Base-by-base conservation (phyloP, 805 yeast species). In the Sugiyamaella floridensis region DNA sequence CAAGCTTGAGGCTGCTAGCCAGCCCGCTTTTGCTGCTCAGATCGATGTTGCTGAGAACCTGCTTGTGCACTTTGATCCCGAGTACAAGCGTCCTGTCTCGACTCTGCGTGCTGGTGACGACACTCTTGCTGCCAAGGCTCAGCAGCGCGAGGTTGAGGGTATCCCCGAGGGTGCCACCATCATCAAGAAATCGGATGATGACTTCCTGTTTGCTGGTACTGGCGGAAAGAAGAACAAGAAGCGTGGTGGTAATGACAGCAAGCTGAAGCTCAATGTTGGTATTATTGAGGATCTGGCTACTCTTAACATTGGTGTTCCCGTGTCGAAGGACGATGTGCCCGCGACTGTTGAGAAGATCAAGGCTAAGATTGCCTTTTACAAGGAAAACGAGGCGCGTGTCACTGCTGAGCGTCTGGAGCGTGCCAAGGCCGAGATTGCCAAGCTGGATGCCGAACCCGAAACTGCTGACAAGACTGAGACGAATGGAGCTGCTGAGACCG, bases 11-110 rank as follows among this genome's bases (percentile, higher is more conserved):
- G 89, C 89, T 46, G 80, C 86, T 26, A 69, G 71, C 44, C 71
- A 72, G 61, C 96, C 98, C 28, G 98, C 97, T 26, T 90, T 85
- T 72, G 80, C 84, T 54, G 72, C 72, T 45, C 96, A 93, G 72
- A 84, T 92, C 63, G 76, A 77, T 59, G 75, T 84, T 57, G 86
- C 93, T 63, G 87, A 89, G 69, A 73, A 78, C 51, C 76, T 89
- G 66, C 76, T 90, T 67, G 65, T 72, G 40, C 80, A 80, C 70
- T 87, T 93, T 61, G 96, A 89, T 66, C 93, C 95, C 60, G 66
- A 83, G 46, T 82, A 80, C 70, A 87, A 81, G 64, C 81, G 79
- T 67, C 81, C 85, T 49, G 49, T 26, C 32, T 14, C 28, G 6
- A 42, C 85, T 48, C 37, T 32, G 4, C 71, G 70, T 26, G 66